phyloP scores from a whole-genome alignment of 2,329 filamentous ascomycete genomes.

The Rhytidhysteron rufulum region DNA sequence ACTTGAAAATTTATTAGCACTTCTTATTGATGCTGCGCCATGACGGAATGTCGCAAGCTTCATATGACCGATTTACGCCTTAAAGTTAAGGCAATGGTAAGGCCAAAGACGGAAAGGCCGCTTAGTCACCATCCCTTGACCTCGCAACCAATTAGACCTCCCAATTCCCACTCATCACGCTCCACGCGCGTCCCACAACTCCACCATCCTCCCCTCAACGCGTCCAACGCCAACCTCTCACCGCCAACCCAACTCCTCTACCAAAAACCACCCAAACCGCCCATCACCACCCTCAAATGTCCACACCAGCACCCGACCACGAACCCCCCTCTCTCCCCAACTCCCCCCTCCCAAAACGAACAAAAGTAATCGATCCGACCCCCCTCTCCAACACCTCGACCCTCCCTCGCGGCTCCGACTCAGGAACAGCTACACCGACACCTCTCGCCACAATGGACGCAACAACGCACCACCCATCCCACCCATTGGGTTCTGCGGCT shows the following conservation, averaged over 20 bases:
- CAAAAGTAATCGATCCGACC: conserved; percentile 58
- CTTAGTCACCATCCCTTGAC: too few species aligned
- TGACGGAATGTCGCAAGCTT: too few species aligned
- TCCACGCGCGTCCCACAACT: conserved; percentile 4
- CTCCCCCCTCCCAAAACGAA: conserved; percentile 76
- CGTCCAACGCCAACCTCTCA: neutral
- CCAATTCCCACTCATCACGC: conserved; percentile 1
- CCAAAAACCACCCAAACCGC: conserved; percentile 7
- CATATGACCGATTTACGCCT: too few species aligned
- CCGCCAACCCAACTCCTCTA: neutral
- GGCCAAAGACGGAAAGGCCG: too few species aligned
- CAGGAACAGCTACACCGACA: conserved; percentile 33
- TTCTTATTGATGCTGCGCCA: too few species aligned
- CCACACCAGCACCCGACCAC: conserved; percentile 22
- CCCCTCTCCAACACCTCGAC: conserved; percentile 25
- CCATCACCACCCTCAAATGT: conserved; percentile 5
- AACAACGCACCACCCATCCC: conserved; percentile 6
- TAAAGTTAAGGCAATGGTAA: too few species aligned
- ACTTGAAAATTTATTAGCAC: too few species aligned
- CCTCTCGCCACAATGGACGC: conserved; percentile 17
- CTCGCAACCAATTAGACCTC: conserved; percentile 12
- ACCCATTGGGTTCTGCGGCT: conserved; percentile 15
- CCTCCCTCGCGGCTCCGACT: conserved; percentile 25
- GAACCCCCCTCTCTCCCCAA: conserved; percentile 57
- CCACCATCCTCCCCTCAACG: conserved; percentile 3